These are phyloP conservation scores for Botrytis elliptica DNA, from an alignment of 2,329 filamentous ascomycete genomes.

Conservation along the genomic window DNA sequence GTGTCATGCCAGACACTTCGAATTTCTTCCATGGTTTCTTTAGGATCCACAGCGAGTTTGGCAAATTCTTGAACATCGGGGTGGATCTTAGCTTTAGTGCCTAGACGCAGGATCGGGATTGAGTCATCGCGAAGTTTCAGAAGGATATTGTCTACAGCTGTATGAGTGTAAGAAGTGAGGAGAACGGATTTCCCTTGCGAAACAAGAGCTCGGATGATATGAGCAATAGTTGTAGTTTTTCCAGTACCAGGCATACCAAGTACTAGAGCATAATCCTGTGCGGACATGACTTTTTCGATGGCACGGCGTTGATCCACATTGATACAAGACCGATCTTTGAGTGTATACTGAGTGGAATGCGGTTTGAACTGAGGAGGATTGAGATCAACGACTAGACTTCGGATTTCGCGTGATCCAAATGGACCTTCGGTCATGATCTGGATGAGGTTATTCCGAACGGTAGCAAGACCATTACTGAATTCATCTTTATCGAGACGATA, in stretches of 20 bases:
- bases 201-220: constrained; percentile 89
- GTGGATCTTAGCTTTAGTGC: constrained; percentile 81
- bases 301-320: constrained; percentile 86
- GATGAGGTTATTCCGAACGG: constrained; percentile 88
- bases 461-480: constrained; percentile 96
- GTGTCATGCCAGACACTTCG: constrained; percentile 80
- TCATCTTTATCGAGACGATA: constrained; percentile 97
- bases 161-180: constrained; percentile 94
- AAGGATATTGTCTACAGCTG: constrained; percentile 95
- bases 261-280: constrained; percentile 93
- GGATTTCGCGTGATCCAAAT: constrained; percentile 68
- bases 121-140: constrained; percentile 81
- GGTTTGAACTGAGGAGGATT: constrained; percentile 71
- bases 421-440: constrained; percentile 83
- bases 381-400: constrained; percentile 77
- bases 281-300: constrained; percentile 93
- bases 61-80: constrained; percentile 84
- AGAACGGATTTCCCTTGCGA: constrained; percentile 89
- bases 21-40: constrained; percentile 78
- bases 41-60: constrained; percentile 71
- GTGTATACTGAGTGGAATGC: constrained; percentile 59
- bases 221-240: constrained; percentile 96
- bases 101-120: constrained; percentile 80
- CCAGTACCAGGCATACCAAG: constrained; percentile 98
- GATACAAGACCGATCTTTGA: constrained; percentile 63